A percentile compares a stretch with the other conserved stretches of the same genome.
phyloP scores from a whole-genome alignment of 129 eudicot species.

The carrot (Daucus carota) region DH1_v3.0 NC_030383.2:55497001-55497500 shows the following conservation, averaged over 20 bases:
- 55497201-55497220: background rate
- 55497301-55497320: background rate
- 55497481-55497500: background rate
- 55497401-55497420: background rate
- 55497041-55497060: too few species aligned
- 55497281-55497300: background rate
- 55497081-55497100: too few species aligned
- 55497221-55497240: background rate
- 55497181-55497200: too few species aligned
- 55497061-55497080: too few species aligned
- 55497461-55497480: background rate
- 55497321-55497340: background rate
- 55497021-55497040: too few species aligned
- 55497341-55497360: background rate
- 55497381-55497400: background rate
- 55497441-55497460: too few species aligned
- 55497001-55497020: too few species aligned
- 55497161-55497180: too few species aligned
- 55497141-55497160: too few species aligned
- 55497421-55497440: background rate
- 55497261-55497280: background rate
- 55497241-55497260: background rate
- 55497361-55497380: too few species aligned
- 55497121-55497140: too few species aligned
- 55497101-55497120: too few species aligned